These are phyloP conservation scores for Penicillium sp. DNA, from an alignment of 2,329 filamentous ascomycete species.

Conservation along the genomic window DNA sequence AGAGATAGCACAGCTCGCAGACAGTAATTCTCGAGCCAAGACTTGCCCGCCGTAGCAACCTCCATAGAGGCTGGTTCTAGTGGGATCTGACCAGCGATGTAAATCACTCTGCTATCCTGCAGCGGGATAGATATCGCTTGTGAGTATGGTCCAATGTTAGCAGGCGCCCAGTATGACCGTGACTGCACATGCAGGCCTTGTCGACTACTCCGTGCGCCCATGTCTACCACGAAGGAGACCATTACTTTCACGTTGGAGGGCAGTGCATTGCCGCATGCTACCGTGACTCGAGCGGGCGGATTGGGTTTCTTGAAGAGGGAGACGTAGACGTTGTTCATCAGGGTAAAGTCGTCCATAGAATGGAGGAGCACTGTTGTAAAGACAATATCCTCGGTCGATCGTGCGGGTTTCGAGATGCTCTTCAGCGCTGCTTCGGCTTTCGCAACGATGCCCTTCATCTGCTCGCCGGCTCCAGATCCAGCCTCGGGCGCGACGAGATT, in stretches of 20 bases:
- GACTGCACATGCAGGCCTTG: constrained; percentile 80
- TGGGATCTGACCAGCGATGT: constrained; percentile 86
- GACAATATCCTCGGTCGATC: constrained; percentile 39
- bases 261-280: constrained; percentile 67
- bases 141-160: constrained; percentile 95
- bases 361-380: constrained; percentile 63
- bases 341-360: constrained; percentile 71
- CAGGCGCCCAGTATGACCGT: constrained; percentile 92
- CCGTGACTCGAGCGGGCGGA: constrained; percentile 77
- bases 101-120: constrained; percentile 45
- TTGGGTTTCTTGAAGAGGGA: constrained; percentile 70
- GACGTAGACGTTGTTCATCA: constrained; percentile 70
- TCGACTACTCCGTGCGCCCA: constrained; percentile 29
- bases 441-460: constrained; percentile 35
- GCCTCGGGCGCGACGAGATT: constrained; percentile 39
- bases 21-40: constrained; percentile 40
- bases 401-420: constrained; percentile 5
- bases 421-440: constrained; percentile 18
- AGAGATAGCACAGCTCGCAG: constrained; percentile 66
- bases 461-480: constrained; percentile 37
- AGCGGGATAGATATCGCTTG: constrained; percentile 61
- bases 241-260: constrained; percentile 59
- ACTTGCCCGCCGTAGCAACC: constrained; percentile 23
- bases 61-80: constrained; percentile 75
- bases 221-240: constrained; percentile 49